These are phyloP conservation scores for Thielaviopsis cerberus DNA, from an alignment of 2,329 filamentous ascomycete species.

Conservation along the genomic window DNA sequence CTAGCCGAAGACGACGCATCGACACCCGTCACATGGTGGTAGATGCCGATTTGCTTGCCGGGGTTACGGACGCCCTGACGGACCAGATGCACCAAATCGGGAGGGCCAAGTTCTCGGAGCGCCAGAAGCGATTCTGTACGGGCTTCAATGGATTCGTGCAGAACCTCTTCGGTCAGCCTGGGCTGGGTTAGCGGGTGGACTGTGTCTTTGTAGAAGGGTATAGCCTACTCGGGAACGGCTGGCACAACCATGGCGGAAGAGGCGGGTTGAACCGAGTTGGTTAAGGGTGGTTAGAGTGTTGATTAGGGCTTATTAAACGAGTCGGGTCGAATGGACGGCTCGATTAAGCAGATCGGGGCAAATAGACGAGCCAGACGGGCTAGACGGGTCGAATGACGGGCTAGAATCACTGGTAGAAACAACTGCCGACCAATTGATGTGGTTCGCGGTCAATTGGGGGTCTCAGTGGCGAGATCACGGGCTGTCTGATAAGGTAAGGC, in stretches of 20 bases:
- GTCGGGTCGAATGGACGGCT: too few relatives aligned
- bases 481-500: too few relatives aligned
- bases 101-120: conserved; percentile 82
- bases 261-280: background rate
- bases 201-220: conserved; percentile 9
- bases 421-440: too few relatives aligned
- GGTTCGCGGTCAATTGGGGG: too few relatives aligned
- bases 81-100: conserved; percentile 85
- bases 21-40: conserved; percentile 93
- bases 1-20: conserved; percentile 96
- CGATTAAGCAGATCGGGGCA: too few relatives aligned
- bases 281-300: too few relatives aligned
- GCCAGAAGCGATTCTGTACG: conserved; percentile 74
- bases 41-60: conserved; percentile 60
- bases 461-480: too few relatives aligned
- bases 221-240: conserved; percentile 50
- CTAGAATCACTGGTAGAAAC: too few relatives aligned
- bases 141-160: conserved; percentile 79
- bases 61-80: conserved; percentile 47
- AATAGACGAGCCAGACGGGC: too few relatives aligned
- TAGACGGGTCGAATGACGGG: too few relatives aligned
- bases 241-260: conserved; percentile 47
- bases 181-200: conserved; percentile 12
- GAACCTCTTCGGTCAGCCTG: conserved; percentile 83
- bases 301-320: too few relatives aligned